Evolutionary conservation across 208 protist species (phyloP).

Genomic region (Acanthamoeba castellanii): DNA sequence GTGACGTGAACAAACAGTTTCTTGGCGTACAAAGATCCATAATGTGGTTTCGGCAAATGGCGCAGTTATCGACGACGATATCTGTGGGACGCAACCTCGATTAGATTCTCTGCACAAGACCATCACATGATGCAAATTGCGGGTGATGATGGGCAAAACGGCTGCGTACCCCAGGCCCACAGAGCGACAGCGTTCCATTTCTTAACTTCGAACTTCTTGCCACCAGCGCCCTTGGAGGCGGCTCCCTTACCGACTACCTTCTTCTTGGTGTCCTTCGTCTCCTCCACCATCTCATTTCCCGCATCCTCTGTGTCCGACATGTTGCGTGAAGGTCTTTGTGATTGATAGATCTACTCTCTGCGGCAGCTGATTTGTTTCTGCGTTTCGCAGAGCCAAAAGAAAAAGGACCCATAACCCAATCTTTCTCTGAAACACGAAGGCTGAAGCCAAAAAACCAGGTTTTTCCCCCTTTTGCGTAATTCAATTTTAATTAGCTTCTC

Average conservation of each 20-base stretch:
- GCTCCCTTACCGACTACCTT: neutral
- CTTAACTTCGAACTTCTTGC: constrained; percentile 93
- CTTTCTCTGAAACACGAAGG: neutral
- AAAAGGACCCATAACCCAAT: neutral
- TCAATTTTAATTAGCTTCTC: neutral
- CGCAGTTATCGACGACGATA: constrained; percentile 98
- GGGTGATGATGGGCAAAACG: neutral
- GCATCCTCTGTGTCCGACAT: constrained; percentile 74
- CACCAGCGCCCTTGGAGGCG: constrained; percentile 10
- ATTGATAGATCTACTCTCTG: neutral
- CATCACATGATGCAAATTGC: constrained; percentile 33
- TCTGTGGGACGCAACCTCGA: constrained; percentile 80
- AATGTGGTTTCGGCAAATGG: constrained; percentile 99
- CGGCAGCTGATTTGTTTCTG: neutral
- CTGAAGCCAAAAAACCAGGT: neutral
- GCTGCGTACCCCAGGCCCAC: constrained; percentile 95
- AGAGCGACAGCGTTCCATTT: constrained; percentile 99
- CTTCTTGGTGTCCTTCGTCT: constrained; percentile 52
- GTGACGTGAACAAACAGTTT: neutral
- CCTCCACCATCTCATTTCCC: constrained; percentile 48
- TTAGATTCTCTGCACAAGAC: neutral
- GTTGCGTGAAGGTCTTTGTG: neutral
- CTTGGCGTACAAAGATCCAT: constrained; percentile 95
- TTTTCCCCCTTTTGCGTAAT: neutral
- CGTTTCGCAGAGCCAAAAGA: neutral